Percentiles rank a stretch among this genome's conserved stretches.
These are phyloP conservation scores for Candida yuanshanica DNA, from an alignment of 805 yeast genomes.

Conservation along the genomic window DNA sequence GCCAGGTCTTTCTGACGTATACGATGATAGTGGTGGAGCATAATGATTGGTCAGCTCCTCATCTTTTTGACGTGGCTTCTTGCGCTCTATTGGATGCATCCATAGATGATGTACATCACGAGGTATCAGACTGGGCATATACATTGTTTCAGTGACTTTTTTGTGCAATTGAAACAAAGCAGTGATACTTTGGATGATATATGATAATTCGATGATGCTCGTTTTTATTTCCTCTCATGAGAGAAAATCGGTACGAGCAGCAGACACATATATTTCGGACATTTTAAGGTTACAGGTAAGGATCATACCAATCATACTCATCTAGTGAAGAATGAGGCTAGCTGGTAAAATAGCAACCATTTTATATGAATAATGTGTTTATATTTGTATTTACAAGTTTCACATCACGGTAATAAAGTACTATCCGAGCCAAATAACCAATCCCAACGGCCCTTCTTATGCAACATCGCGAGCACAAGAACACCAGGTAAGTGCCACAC, in stretches of 20 bases:
- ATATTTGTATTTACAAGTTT: background rate
- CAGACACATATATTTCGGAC: too few relatives aligned
- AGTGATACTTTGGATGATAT: too few relatives aligned
- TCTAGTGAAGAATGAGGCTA: too few relatives aligned
- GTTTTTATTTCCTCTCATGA: too few relatives aligned
- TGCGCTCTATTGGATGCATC: constrained; percentile 18
- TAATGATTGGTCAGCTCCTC: constrained; percentile 14
- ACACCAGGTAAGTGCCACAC: constrained; percentile 93
- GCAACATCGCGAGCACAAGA: constrained; percentile 85
- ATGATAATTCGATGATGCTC: too few relatives aligned
- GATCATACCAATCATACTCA: too few relatives aligned
- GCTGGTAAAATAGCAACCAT: too few relatives aligned
- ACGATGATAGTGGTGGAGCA: constrained; percentile 53
- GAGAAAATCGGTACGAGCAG: too few relatives aligned
- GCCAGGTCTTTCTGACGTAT: constrained; percentile 41
- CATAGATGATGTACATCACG: constrained; percentile 42
- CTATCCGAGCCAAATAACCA: constrained; percentile 39
- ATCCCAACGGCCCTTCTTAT: constrained; percentile 95
- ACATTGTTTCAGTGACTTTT: too few relatives aligned
- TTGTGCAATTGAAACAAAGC: too few relatives aligned
- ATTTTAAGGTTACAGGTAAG: too few relatives aligned
- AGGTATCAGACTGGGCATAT: constrained; percentile 41
- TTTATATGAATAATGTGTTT: background rate
- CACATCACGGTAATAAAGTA: background rate
- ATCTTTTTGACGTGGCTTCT: background rate